Conservation (phyloP, 257 asterid genomes). For the Gentiana macrophylla region DNA sequence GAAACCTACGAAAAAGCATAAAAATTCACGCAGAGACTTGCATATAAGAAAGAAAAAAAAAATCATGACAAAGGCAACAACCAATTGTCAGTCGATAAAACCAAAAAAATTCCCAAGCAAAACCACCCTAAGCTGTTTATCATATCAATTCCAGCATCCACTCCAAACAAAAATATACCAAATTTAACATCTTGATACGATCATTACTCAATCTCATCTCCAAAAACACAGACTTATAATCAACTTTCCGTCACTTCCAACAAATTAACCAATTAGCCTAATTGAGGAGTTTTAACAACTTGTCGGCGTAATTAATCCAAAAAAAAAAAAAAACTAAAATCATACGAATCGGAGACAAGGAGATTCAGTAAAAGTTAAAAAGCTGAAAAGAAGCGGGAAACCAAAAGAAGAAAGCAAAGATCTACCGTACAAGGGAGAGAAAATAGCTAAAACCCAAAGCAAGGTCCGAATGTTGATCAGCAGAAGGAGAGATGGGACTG, state of each 20-base stretch:
- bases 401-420: neutral
- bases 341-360: neutral
- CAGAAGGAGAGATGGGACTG: neutral
- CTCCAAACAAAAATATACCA: too few relatives aligned
- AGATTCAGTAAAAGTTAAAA: neutral
- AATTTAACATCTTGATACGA: too few relatives aligned
- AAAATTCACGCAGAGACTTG: neutral
- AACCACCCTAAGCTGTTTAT: too few relatives aligned
- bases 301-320: too few relatives aligned
- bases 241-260: too few relatives aligned
- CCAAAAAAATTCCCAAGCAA: too few relatives aligned
- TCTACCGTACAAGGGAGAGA: slow-evolving; percentile 7
- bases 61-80: neutral
- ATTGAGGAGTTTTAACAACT: too few relatives aligned
- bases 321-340: neutral
- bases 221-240: too few relatives aligned
- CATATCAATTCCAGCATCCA: too few relatives aligned
- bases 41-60: neutral
- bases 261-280: too few relatives aligned
- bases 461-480: neutral
- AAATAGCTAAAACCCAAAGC: slow-evolving; percentile 4
- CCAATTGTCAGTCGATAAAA: too few relatives aligned
- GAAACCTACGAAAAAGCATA: neutral
- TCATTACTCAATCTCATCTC: too few relatives aligned
- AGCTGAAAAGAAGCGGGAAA: neutral